Evolutionary conservation across 345 rosid species (phyloP).

Genomic region (Mercurialis annua): DNA sequence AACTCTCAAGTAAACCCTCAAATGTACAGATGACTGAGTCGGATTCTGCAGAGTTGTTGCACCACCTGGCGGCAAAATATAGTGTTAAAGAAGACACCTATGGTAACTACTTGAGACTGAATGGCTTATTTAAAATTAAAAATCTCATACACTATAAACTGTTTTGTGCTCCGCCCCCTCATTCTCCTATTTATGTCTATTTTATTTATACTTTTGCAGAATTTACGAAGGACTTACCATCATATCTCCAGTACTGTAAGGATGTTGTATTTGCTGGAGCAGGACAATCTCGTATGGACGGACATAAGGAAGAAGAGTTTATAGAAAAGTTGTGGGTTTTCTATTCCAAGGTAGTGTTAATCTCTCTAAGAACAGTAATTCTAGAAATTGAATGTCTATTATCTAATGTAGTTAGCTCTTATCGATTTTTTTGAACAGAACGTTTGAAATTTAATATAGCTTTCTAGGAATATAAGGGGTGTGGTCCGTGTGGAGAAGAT

Average conservation of each 20-base stretch:
- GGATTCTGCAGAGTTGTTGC: slow-evolving; percentile 47
- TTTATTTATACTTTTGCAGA: slow-evolving; percentile 24
- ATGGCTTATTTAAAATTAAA: neutral
- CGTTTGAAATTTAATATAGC: neutral
- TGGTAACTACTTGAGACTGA: slow-evolving; percentile 25
- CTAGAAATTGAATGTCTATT: neutral
- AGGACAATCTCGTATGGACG: slow-evolving; percentile 32
- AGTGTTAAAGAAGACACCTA: slow-evolving; percentile 23
- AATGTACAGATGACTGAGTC: slow-evolving; percentile 22
- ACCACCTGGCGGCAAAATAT: slow-evolving; percentile 42
- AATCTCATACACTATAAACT: neutral
- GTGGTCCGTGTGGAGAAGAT: neutral
- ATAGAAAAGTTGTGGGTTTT: slow-evolving; percentile 51
- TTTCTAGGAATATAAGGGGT: neutral
- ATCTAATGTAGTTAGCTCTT: neutral
- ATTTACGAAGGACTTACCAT: slow-evolving; percentile 42
- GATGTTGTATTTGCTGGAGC: slow-evolving; percentile 59
- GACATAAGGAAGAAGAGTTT: slow-evolving; percentile 36
- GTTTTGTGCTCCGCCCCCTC: neutral
- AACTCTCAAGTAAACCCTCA: slow-evolving; percentile 18
- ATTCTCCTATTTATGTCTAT: neutral
- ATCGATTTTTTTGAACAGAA: neutral
- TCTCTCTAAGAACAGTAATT: neutral
- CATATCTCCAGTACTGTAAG: slow-evolving; percentile 52
- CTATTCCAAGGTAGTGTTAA: slow-evolving; percentile 45